Conservation (phyloP, 2,329 filamentous ascomycete genomes). For the Aspergillus spinulosporus region DNA sequence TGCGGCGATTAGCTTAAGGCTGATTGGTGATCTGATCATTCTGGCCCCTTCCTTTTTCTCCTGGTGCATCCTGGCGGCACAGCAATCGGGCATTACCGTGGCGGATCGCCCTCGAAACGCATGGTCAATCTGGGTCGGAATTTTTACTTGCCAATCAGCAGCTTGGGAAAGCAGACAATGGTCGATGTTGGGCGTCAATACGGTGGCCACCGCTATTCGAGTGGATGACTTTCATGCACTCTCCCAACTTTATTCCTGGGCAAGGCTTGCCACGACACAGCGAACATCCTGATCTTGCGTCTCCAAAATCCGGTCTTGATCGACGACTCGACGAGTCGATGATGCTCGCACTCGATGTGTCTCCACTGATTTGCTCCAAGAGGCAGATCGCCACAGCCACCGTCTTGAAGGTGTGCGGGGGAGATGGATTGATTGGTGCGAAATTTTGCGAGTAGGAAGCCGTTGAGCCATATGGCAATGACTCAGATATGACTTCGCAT, state of each 20-base stretch:
- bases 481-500: slow-evolving; percentile 17
- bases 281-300: slow-evolving; percentile 6
- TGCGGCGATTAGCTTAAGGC: slow-evolving; percentile 11
- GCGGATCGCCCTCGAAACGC: slow-evolving; percentile 31
- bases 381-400: slow-evolving; percentile 30
- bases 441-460: slow-evolving; percentile 30
- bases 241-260: slow-evolving; percentile 12
- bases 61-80: slow-evolving; percentile 8
- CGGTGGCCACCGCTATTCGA: slow-evolving; percentile 19
- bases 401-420: slow-evolving; percentile 28
- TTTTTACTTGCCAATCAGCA: slow-evolving; percentile 33
- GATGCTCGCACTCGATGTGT: slow-evolving; percentile 4
- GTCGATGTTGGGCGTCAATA: slow-evolving; percentile 27
- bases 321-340: neutral
- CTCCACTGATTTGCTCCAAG: slow-evolving; percentile 10
- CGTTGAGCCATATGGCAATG: slow-evolving; percentile 19
- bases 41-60: slow-evolving; percentile 15
- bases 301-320: neutral
- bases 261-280: slow-evolving; percentile 14
- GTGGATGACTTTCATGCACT: slow-evolving; percentile 5
- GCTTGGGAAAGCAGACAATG: slow-evolving; percentile 11
- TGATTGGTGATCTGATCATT: slow-evolving; percentile 17
- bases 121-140: slow-evolving; percentile 28
- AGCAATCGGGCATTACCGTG: slow-evolving; percentile 34
- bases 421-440: slow-evolving; percentile 28